These are phyloP conservation scores for Hygrocybe coccinea DNA, from an alignment of 768 basidiomycete genomes.

Conservation along the genomic window DNA sequence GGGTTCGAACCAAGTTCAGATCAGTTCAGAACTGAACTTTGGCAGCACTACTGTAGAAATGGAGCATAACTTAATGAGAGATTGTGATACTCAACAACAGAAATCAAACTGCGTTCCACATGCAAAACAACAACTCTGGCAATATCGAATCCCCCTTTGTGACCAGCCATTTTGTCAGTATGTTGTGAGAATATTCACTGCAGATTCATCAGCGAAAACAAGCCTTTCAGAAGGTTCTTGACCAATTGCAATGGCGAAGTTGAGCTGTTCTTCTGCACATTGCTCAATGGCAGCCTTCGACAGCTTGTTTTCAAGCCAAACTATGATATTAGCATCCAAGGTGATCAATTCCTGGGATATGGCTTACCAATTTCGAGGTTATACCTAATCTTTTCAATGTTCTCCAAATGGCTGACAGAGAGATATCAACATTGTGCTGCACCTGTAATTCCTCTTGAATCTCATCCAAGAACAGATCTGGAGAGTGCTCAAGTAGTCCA, in stretches of 20 bases:
- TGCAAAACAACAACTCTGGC: slow-evolving; percentile 3
- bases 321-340: no score
- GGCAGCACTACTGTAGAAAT: no score
- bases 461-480: background rate
- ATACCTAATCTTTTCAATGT: background rate
- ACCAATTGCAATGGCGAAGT: slow-evolving; percentile 7
- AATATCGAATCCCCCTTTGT: slow-evolving; percentile 1
- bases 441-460: background rate
- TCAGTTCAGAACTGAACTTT: no score
- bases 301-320: no score
- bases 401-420: background rate
- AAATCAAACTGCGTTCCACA: slow-evolving; percentile 6
- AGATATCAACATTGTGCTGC: background rate
- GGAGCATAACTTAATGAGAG: background rate
- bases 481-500: background rate
- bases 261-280: no score
- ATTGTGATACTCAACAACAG: background rate
- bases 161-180: slow-evolving; percentile 10
- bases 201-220: slow-evolving; percentile 12
- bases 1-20: no score
- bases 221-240: slow-evolving; percentile 9
- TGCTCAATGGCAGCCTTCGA: no score
- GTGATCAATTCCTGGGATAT: no score
- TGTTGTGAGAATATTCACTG: slow-evolving; percentile 10
- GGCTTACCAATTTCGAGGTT: background rate